Base-by-base conservation (phyloP, 2,329 filamentous ascomycete genomes). In the Chrysoporthe deuterocubensis region DNA sequence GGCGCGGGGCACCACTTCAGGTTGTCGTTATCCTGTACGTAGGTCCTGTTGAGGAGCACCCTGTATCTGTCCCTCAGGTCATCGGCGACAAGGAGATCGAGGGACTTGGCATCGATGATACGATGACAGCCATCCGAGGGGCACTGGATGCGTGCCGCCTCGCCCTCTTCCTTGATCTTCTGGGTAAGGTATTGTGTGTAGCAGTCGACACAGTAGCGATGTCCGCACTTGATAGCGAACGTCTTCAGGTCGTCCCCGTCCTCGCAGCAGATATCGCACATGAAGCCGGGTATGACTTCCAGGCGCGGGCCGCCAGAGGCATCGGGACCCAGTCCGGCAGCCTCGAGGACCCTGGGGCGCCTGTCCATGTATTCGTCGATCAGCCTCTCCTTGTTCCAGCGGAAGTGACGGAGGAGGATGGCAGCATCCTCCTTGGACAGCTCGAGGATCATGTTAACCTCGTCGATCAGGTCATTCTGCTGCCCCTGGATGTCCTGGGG, bases 1-100 rank as follows among this genome's bases (percentile, higher is more conserved):
- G 96, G 96, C 1, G 95, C 95, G 0, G 96, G 96, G 78, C 96
- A 99, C 96, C 96, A 99, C 78, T 97, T 97, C 69, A 98, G 87
- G 66, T 91, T 91, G 67, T 97, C 94, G 80, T 94, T 97, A 79
- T 99, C 95, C 78, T 99, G 96, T 69, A 99, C 96, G 75, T 97
- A 99, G 7, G 94, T 97, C 73, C 96, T 87, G 75, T 92, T 97
- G 44, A 99, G 89, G 18, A 99, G 86, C 73, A 92, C 89, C 71
- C 92, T 89, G 76, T 99, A 99, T 72, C 94, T 83, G 62, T 78
- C 83, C 37, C 79, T 81, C 37, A 90, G 76, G 6, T 89, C 85
- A 0, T 80, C 69, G 0, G 85, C 83, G 32, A 91, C 87, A 5
- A 99, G 85, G 32, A 98, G 81, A 74, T 94, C 90, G 58, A 99